Conservation (phyloP, 1,139 yeast genomes). For the Hyphopichia burtonii region DNA sequence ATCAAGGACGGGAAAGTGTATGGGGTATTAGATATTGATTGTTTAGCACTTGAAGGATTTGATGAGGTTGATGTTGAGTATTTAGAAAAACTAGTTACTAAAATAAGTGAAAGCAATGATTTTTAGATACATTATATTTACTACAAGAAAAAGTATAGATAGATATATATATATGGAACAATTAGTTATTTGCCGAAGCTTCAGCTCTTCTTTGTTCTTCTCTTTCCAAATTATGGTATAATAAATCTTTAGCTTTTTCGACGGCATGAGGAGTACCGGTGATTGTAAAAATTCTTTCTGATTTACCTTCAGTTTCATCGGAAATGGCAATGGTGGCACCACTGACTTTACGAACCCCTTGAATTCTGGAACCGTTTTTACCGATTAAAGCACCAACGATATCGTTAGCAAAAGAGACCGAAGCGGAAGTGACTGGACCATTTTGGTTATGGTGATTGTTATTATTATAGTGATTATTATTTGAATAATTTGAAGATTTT, state of each 20-base stretch:
- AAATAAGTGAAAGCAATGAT: slow-evolving; percentile 51
- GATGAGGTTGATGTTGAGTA: slow-evolving; percentile 56
- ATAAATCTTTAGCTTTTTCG: slow-evolving; percentile 66
- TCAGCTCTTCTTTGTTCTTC: slow-evolving; percentile 70
- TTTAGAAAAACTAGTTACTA: slow-evolving; percentile 58
- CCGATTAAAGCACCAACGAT: slow-evolving; percentile 93
- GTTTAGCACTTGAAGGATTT: slow-evolving; percentile 64
- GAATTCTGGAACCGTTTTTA: slow-evolving; percentile 81
- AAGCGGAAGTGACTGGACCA: slow-evolving; percentile 15
- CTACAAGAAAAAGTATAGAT: neutral
- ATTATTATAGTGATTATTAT: slow-evolving; percentile 6
- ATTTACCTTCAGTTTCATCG: slow-evolving; percentile 62
- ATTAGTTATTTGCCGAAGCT: slow-evolving; percentile 5
- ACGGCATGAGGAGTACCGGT: slow-evolving; percentile 64
- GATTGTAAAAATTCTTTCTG: slow-evolving; percentile 71
- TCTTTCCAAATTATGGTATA: slow-evolving; percentile 72
- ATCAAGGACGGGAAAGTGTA: slow-evolving; percentile 40
- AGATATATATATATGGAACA: neutral
- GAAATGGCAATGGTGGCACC: slow-evolving; percentile 83
- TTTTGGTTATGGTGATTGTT: slow-evolving; percentile 6
- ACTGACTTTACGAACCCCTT: slow-evolving; percentile 76
- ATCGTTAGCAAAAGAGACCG: slow-evolving; percentile 68
- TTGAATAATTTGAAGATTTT: slow-evolving; percentile 11
- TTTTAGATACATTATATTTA: slow-evolving; percentile 16
- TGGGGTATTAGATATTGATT: slow-evolving; percentile 89